A percentile compares a stretch with the other conserved stretches of the same genome.
Conservation (phyloP, 331 rosid species). For the Erythrophleum ivorense region DNA sequence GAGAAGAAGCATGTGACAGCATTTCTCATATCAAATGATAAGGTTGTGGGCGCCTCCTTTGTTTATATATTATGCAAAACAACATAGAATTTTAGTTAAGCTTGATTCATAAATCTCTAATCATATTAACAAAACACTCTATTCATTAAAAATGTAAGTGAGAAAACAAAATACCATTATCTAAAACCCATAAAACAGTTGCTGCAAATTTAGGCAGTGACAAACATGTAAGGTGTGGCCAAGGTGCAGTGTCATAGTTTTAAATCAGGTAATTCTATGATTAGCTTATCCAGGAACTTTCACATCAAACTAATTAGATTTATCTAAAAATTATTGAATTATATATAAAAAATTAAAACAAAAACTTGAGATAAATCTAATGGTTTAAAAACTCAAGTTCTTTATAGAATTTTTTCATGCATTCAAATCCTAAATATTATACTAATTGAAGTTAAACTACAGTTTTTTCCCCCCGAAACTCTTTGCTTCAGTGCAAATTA, state of each 20-base stretch:
- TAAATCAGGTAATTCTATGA: background rate
- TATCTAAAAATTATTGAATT: background rate
- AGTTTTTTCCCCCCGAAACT: no score
- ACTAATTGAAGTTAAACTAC: no score
- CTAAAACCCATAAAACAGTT: no score
- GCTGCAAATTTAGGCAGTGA: no score
- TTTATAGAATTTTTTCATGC: no score
- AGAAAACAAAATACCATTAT: no score
- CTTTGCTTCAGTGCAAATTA: no score
- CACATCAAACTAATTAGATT: background rate
- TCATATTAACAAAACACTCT: background rate
- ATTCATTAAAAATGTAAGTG: no score
- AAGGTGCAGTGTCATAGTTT: background rate
- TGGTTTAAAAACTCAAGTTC: no score
- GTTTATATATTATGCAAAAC: background rate
- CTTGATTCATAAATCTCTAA: background rate
- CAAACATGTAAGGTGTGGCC: background rate
- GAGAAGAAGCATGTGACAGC: constrained; percentile 65
- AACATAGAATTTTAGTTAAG: background rate
- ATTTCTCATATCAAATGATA: constrained; percentile 39
- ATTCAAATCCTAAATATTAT: no score
- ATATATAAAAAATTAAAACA: background rate
- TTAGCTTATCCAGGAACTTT: background rate
- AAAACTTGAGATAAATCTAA: background rate
- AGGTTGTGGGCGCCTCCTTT: constrained; percentile 35